Evolutionary conservation across 352 stramenopile species (phyloP).

Genomic region (Globisporangium emineosum): DNA sequence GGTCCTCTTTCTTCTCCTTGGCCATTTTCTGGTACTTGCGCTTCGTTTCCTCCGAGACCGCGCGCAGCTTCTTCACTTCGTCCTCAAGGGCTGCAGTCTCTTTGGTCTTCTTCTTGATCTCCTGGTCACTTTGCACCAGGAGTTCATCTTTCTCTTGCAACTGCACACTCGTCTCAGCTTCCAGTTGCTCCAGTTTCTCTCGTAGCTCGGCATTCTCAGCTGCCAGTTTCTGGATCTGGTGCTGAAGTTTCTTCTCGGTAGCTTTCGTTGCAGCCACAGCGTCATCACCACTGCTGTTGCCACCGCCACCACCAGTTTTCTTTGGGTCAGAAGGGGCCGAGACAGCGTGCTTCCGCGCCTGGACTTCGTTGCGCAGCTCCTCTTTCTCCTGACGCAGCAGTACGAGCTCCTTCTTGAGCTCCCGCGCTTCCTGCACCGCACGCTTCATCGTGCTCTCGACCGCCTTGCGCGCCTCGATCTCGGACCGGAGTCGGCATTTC

Average conservation of each 20-base stretch:
- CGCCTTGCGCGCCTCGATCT: conserved; percentile 71
- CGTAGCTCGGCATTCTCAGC: conserved; percentile 18
- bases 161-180: conserved; percentile 34
- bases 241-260: conserved; percentile 32
- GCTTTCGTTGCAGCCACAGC: conserved; percentile 22
- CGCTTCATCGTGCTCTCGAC: conserved; percentile 73
- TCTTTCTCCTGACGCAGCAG: conserved; percentile 74
- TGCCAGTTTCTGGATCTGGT: conserved; percentile 30
- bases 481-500: conserved; percentile 72
- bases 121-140: conserved; percentile 19
- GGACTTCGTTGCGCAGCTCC: conserved; percentile 33
- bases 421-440: conserved; percentile 60
- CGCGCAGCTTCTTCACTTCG: conserved; percentile 34
- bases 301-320: conserved; percentile 1
- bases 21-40: conserved; percentile 43
- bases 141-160: conserved; percentile 20
- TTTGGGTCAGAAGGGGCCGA: conserved; percentile 13
- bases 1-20: conserved; percentile 56
- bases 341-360: conserved; percentile 14
- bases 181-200: conserved; percentile 18
- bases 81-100: conserved; percentile 22
- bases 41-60: conserved; percentile 22
- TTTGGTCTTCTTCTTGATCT: conserved; percentile 21
- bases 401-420: conserved; percentile 78
- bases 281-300: neutral